Conservation (phyloP, 352 stramenopile genomes). For the Phytophthora sojae region DNA sequence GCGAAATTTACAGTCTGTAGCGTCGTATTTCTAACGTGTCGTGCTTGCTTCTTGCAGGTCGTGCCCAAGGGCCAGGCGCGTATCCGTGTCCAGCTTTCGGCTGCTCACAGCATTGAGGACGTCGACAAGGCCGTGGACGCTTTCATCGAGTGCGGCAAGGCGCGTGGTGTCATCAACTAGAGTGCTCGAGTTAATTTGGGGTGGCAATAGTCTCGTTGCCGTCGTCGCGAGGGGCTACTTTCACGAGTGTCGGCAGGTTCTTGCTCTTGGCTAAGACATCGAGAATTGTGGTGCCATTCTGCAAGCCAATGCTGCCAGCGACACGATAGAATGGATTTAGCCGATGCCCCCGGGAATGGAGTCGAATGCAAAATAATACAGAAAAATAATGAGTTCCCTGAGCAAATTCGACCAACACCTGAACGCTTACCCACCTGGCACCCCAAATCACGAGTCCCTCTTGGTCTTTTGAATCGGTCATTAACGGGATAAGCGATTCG, state of each 20-base stretch:
- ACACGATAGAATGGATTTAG: conserved; percentile 4
- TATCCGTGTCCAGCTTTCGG: conserved; percentile 93
- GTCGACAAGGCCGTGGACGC: conserved; percentile 92
- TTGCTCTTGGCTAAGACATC: conserved; percentile 57
- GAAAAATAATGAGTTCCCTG: conserved; percentile 15
- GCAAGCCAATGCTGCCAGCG: conserved; percentile 47
- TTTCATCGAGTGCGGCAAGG: conserved; percentile 93
- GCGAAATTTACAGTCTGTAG: not conserved
- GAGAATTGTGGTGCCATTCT: conserved; percentile 54
- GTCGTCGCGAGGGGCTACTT: conserved; percentile 33
- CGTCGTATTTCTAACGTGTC: not conserved
- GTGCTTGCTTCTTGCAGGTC: conserved; percentile 49
- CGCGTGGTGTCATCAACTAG: conserved; percentile 69
- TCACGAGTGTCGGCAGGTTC: conserved; percentile 65
- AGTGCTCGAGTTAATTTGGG: conserved; percentile 26
- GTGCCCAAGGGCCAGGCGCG: conserved; percentile 93
- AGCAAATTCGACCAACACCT: not conserved
- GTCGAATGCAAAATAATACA: conserved; percentile 17
- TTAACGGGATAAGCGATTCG: conserved; percentile 66
- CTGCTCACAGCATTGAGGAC: conserved; percentile 92
- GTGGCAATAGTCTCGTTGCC: conserved; percentile 9
- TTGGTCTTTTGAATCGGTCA: conserved; percentile 67
- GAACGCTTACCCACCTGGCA: conserved; percentile 50
- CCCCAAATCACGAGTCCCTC: conserved; percentile 64
- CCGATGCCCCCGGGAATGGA: not conserved